These are phyloP conservation scores for Echinosophora koreensis DNA, from an alignment of 306 rosid genomes.

Conservation along the genomic window DNA sequence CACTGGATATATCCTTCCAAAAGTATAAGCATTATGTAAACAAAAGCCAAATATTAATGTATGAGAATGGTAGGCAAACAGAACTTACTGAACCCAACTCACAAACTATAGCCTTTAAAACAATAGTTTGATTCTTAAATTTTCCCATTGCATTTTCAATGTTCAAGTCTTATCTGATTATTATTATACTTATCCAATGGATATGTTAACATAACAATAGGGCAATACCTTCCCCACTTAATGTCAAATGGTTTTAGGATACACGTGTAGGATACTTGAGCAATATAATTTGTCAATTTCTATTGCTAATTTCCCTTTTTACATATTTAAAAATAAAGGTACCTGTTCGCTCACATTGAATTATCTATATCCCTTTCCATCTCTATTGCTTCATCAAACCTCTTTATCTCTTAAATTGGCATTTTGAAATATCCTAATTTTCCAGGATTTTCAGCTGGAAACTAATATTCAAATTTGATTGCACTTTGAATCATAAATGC, in stretches of 20 bases:
- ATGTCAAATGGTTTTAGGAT: slow-evolving; percentile 12
- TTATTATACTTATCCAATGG: not conserved
- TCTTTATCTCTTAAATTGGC: not conserved
- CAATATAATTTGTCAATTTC: slow-evolving; percentile 1
- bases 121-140: slow-evolving; percentile 15
- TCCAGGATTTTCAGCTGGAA: not conserved
- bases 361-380: not conserved
- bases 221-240: not conserved
- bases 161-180: slow-evolving; percentile 11
- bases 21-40: slow-evolving; percentile 15
- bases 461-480: not conserved
- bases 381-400: not conserved
- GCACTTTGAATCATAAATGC: not conserved
- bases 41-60: slow-evolving; percentile 11
- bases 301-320: not conserved
- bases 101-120: not conserved
- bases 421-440: slow-evolving; percentile 15
- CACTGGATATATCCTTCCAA: slow-evolving; percentile 35
- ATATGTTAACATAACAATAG: not conserved
- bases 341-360: not conserved
- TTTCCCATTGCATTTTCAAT: slow-evolving; percentile 28
- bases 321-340: slow-evolving; percentile 19
- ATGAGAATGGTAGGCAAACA: slow-evolving; percentile 25
- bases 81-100: slow-evolving; percentile 26
- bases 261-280: no score